phyloP scores from a whole-genome alignment of 2,329 filamentous ascomycete genomes.

The Pyrenophora teres region DNA sequence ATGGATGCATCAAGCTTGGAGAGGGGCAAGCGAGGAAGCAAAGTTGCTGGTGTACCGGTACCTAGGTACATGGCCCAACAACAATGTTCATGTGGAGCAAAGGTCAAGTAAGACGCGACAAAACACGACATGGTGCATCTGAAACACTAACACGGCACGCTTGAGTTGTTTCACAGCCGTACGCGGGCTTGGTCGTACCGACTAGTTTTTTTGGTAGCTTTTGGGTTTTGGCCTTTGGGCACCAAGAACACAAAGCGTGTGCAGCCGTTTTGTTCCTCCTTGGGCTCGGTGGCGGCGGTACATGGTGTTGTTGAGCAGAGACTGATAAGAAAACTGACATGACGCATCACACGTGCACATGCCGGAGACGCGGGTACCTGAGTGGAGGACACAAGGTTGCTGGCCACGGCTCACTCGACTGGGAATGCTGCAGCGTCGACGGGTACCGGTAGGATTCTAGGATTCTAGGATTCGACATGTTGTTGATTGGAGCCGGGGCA shows the following conservation, averaged over 20 bases:
- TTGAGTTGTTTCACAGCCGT: conserved; percentile 19
- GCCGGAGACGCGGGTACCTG: conserved; percentile 22
- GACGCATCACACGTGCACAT: conserved; percentile 3
- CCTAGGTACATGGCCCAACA: neutral
- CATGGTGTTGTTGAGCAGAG: neutral
- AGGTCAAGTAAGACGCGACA: conserved; percentile 21
- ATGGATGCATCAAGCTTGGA: neutral
- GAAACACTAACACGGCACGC: conserved; percentile 32
- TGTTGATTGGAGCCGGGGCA: conserved; percentile 18
- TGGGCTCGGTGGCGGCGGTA: conserved; percentile 1
- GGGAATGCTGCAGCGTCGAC: neutral
- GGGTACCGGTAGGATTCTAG: no score
- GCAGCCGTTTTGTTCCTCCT: conserved; percentile 7
- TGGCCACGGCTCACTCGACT: neutral
- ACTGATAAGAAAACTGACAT: conserved; percentile 1
- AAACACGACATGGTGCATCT: conserved; percentile 24
- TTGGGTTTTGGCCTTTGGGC: conserved; percentile 2
- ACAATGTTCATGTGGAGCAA: conserved; percentile 1
- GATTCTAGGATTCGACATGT: conserved; percentile 6
- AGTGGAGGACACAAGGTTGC: conserved; percentile 14
- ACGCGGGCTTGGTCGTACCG: conserved; percentile 11
- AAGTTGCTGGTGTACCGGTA: neutral
- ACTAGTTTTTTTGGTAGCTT: no score
- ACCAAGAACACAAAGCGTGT: conserved; percentile 17
- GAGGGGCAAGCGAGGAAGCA: neutral